Evolutionary conservation across 1,139 yeast genomes (phyloP), one percentile per base, ranked within the genome.

Genomic region (Zygosaccharomyces sapae): DNA sequence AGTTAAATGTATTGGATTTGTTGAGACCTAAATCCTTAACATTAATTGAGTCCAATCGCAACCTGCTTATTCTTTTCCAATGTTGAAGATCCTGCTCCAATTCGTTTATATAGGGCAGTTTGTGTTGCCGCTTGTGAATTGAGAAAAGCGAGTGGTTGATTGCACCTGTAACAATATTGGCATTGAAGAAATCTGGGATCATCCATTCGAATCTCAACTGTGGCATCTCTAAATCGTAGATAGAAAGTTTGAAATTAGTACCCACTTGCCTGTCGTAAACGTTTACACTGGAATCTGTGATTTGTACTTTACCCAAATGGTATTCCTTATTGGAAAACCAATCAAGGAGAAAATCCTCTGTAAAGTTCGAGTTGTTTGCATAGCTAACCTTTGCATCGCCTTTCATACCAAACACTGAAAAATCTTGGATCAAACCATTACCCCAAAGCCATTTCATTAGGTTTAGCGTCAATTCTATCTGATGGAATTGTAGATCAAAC

Each of bases 91-190:
- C 73, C 29, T 68, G 68, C 30, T 68, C 67, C 22, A 68, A 58
- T 42, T 67, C 68, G 37, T 60, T 59, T 16, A 67, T 59, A 51
- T 72, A 72, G 0, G 76, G 74, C 46, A 70, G 57, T 48, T 71
- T 70, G 49, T 74, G 73, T 53, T 77, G 81, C 50, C 79, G 69
- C 55, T 83, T 83, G 57, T 84, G 92, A 19, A 85, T 75, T 1
- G 88, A 83, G 66, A 84, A 84, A 69, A 85, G 71, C 0, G 92
- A 79, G 49, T 83, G 83, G 58, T 84, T 83, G 10, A 84, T 72
- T 1, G 89, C 79, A 0, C 94, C 94, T 13, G 84, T 80, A 25
- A 83, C 81, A 46, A 82, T 80, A 49, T 74, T 74, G 12, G 89
- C 86, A 61, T 81, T 81, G 67, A 85, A 76, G 48, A 84, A 74